Conservation (phyloP, 345 rosid species). For the Euphorbia lathyris region DNA sequence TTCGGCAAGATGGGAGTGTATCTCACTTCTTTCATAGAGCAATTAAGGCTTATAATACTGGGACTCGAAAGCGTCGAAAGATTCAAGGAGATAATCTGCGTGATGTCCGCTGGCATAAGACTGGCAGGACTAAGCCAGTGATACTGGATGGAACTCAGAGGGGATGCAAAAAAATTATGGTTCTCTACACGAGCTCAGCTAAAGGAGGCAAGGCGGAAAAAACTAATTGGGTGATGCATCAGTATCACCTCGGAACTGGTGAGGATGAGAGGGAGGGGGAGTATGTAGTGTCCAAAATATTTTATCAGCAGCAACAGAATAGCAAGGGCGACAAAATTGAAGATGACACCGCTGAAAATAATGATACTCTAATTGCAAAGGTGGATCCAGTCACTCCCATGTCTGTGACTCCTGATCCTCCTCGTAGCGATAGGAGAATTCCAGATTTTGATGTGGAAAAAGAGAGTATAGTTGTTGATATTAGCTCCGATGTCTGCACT, state of each 20-base stretch:
- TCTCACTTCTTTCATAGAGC: conserved; percentile 86
- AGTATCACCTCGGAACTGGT: conserved; percentile 83
- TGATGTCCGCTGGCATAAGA: conserved; percentile 98
- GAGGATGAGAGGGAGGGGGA: conserved; percentile 91
- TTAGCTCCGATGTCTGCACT: conserved; percentile 21
- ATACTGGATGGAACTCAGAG: conserved; percentile 66
- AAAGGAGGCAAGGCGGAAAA: conserved; percentile 76
- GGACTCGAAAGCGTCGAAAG: conserved; percentile 91
- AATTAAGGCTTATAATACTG: conserved; percentile 85
- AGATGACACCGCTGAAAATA: conserved; percentile 42
- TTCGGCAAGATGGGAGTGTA: conserved; percentile 70
- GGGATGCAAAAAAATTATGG: conserved; percentile 96
- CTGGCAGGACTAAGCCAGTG: conserved; percentile 85
- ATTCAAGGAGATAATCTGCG: conserved; percentile 70
- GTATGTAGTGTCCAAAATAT: conserved; percentile 79
- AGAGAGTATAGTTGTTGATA: conserved; percentile 19
- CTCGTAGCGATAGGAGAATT: conserved; percentile 35
- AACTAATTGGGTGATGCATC: conserved; percentile 98
- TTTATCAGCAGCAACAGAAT: conserved; percentile 60
- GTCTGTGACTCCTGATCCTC: conserved; percentile 66
- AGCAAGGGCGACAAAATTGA: conserved; percentile 59
- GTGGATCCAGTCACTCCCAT: conserved; percentile 77
- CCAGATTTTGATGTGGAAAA: conserved; percentile 32
- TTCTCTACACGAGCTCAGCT: conserved; percentile 52
- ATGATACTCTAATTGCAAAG: conserved; percentile 35